These are phyloP conservation scores for Laguncularia racemosa DNA, from an alignment of 345 rosid species.

Conservation along the genomic window DNA sequence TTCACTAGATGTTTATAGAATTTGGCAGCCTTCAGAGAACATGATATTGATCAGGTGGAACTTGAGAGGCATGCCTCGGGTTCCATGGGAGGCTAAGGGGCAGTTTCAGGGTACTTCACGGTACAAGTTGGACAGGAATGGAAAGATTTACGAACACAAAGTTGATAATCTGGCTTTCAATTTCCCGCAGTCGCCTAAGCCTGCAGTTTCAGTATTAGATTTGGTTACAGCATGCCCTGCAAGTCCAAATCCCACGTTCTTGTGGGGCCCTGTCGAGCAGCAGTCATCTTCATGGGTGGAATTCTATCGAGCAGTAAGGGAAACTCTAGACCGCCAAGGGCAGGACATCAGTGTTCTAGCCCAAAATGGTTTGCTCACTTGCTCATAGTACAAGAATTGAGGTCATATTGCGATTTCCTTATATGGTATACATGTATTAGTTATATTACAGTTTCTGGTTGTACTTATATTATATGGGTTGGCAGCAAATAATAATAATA, in stretches of 20 bases:
- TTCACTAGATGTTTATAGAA: constrained; percentile 67
- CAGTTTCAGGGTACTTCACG: constrained; percentile 88
- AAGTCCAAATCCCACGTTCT: constrained; percentile 77
- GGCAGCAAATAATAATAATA: constrained; percentile 6
- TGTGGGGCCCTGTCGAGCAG: constrained; percentile 51
- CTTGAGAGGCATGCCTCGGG: constrained; percentile 77
- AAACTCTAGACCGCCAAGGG: constrained; percentile 43
- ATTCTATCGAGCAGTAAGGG: constrained; percentile 54
- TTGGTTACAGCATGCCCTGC: constrained; percentile 78
- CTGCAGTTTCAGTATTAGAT: constrained; percentile 71
- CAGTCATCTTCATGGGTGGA: constrained; percentile 66
- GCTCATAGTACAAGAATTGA: constrained; percentile 32
- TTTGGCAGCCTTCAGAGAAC: constrained; percentile 98
- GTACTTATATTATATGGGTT: not conserved
- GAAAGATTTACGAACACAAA: constrained; percentile 84
- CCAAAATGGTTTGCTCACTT: constrained; percentile 48
- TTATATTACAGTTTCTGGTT: not conserved
- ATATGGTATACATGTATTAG: constrained; percentile 4
- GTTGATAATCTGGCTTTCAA: constrained; percentile 90
- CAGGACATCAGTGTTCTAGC: constrained; percentile 10
- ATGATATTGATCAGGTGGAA: constrained; percentile 90
- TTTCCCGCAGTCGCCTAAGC: constrained; percentile 68
- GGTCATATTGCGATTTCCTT: constrained; percentile 7
- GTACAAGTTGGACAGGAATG: constrained; percentile 78
- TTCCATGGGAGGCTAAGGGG: constrained; percentile 96